Conservation (phyloP, 768 basidiomycete genomes). For the Auriscalpium microsporum region DNA sequence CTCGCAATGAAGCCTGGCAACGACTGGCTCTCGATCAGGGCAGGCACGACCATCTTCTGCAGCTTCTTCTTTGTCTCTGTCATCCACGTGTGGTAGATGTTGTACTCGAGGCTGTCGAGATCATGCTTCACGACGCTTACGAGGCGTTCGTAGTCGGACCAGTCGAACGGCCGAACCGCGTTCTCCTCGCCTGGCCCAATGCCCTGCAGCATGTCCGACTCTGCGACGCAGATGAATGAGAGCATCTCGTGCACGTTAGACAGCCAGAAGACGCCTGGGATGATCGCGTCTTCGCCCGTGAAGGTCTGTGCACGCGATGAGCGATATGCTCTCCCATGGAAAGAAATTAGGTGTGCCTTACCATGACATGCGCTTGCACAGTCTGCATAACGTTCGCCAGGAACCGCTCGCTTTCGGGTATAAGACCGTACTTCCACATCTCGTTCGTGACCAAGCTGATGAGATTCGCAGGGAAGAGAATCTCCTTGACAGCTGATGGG, state of each 20-base stretch:
- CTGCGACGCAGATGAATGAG: slow-evolving; percentile 98
- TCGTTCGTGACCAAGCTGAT: slow-evolving; percentile 98
- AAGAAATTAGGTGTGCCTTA: slow-evolving; percentile 20
- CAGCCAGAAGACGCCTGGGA: slow-evolving; percentile 99
- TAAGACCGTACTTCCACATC: slow-evolving; percentile 99
- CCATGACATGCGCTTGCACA: slow-evolving; percentile 97
- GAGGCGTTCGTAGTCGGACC: slow-evolving; percentile 93
- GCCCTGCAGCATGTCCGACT: slow-evolving; percentile 96
- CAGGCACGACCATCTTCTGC: slow-evolving; percentile 98
- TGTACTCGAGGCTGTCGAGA: slow-evolving; percentile 96
- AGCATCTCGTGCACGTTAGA: slow-evolving; percentile 99
- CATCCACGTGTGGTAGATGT: slow-evolving; percentile 99
- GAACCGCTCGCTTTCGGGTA: slow-evolving; percentile 94
- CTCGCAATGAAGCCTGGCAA: slow-evolving; percentile 95
- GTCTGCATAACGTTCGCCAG: slow-evolving; percentile 98
- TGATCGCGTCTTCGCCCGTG: slow-evolving; percentile 86
- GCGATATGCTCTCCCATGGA: background rate
- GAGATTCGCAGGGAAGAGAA: slow-evolving; percentile 96
- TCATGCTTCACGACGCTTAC: slow-evolving; percentile 99
- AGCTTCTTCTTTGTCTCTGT: slow-evolving; percentile 93
- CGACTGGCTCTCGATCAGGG: slow-evolving; percentile 94
- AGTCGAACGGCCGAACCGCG: slow-evolving; percentile 86
- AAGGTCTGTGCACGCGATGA: slow-evolving; percentile 50
- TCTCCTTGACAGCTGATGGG: slow-evolving; percentile 92
- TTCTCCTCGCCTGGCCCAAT: slow-evolving; percentile 95